phyloP scores from a whole-genome alignment of 495 filamentous ascomycete species.

The Annulohypoxylon maeteangense region DNA sequence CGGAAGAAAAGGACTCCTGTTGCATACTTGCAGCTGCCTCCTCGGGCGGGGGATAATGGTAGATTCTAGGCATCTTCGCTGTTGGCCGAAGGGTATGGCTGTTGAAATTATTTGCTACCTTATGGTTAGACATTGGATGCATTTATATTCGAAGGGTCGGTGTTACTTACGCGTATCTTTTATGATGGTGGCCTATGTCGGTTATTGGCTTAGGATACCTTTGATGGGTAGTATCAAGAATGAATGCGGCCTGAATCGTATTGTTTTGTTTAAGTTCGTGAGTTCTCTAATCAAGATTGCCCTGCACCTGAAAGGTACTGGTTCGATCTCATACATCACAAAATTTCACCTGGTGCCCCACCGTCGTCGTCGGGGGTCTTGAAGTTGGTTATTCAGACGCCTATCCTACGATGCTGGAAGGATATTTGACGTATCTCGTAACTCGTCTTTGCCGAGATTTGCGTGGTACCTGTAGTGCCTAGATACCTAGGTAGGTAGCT shows the following conservation, averaged over 20 bases:
- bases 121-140: not conserved
- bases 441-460: not conserved
- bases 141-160: not conserved
- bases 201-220: conserved; percentile 30
- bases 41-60: conserved; percentile 14
- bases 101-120: not conserved
- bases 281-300: conserved; percentile 14
- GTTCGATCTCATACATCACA: conserved; percentile 28
- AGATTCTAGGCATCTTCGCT: conserved; percentile 9
- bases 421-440: not conserved
- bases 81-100: not conserved
- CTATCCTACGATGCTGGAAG: not conserved
- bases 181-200: not conserved
- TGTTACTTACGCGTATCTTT: not conserved
- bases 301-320: conserved; percentile 13
- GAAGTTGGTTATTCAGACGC: not conserved
- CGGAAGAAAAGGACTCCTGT: no score
- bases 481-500: not conserved
- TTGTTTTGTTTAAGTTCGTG: conserved; percentile 9
- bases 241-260: not conserved
- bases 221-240: conserved; percentile 22
- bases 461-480: not conserved
- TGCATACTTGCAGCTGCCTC: conserved; percentile 14
- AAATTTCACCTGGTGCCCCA: conserved; percentile 1
- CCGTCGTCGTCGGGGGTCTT: not conserved